Percentiles rank a stretch among this genome's conserved stretches.
Evolutionary conservation across 768 basidiomycete genomes (phyloP).

Genomic region (Pleurotus cornucopiae): DNA sequence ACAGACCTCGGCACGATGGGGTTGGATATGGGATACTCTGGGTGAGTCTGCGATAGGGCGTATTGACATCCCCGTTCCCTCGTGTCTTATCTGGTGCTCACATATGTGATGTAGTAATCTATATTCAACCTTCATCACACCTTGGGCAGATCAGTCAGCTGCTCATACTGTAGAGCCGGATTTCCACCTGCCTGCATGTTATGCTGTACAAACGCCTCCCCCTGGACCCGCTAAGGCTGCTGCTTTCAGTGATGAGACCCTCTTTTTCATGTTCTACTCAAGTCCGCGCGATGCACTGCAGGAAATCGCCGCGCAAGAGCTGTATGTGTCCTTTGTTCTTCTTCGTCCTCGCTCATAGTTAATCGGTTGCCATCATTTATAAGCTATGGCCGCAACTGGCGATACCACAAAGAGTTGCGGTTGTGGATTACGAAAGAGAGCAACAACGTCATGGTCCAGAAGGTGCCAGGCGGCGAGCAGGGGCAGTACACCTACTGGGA

Average conservation of each 20-base stretch:
- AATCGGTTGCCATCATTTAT: not conserved
- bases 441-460: slow-evolving; percentile 69
- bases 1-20: slow-evolving; percentile 92
- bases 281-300: slow-evolving; percentile 89
- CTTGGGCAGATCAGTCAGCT: slow-evolving; percentile 90
- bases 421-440: slow-evolving; percentile 87
- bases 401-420: slow-evolving; percentile 90
- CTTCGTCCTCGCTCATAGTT: not conserved
- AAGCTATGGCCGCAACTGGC: slow-evolving; percentile 93
- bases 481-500: slow-evolving; percentile 93
- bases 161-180: slow-evolving; percentile 87
- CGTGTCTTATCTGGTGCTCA: slow-evolving; percentile 13
- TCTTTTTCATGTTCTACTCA: slow-evolving; percentile 98
- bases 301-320: slow-evolving; percentile 91
- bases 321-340: slow-evolving; percentile 51
- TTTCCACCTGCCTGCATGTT: slow-evolving; percentile 87
- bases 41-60: slow-evolving; percentile 46
- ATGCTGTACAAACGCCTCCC: slow-evolving; percentile 86
- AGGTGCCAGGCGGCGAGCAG: slow-evolving; percentile 78
- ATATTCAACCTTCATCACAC: slow-evolving; percentile 92
- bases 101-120: slow-evolving; percentile 51
- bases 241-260: slow-evolving; percentile 90
- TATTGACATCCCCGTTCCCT: slow-evolving; percentile 9
- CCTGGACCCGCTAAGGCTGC: slow-evolving; percentile 77
- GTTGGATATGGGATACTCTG: slow-evolving; percentile 79